Percentiles rank a stretch among this genome's conserved stretches.
phyloP scores from a whole-genome alignment of 768 basidiomycete species.

The Termitomyces sp. region DNA sequence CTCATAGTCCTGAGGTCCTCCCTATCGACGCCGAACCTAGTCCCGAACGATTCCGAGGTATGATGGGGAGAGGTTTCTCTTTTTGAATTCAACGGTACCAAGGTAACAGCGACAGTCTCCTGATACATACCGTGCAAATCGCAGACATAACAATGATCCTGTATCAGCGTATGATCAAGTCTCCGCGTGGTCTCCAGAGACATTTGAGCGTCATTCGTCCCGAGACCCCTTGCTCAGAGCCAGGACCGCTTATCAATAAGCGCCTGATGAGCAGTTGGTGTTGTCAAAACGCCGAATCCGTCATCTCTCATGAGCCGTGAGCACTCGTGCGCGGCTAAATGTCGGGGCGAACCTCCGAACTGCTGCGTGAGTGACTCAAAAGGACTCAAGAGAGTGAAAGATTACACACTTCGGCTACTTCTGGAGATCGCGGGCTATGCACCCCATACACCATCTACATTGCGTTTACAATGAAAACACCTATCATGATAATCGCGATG shows the following conservation, averaged over 20 bases:
- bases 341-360: background rate
- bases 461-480: background rate
- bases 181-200: slow-evolving; percentile 1
- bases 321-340: background rate
- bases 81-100: slow-evolving; percentile 4
- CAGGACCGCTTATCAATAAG: background rate
- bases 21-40: background rate
- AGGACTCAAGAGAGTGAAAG: background rate
- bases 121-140: slow-evolving; percentile 9
- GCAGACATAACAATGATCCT: slow-evolving; percentile 11
- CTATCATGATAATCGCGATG: background rate
- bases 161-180: slow-evolving; percentile 6
- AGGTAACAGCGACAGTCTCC: slow-evolving; percentile 10
- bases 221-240: background rate
- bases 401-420: background rate
- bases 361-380: background rate
- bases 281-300: background rate
- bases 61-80: slow-evolving; percentile 4
- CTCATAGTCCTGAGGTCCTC: slow-evolving; percentile 1
- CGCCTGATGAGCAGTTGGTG: background rate
- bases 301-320: background rate
- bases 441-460: background rate
- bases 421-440: background rate
- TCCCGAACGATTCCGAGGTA: background rate
- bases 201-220: background rate